Base-by-base conservation (phyloP, 768 basidiomycete species). In the Collybia mongolica region DNA sequence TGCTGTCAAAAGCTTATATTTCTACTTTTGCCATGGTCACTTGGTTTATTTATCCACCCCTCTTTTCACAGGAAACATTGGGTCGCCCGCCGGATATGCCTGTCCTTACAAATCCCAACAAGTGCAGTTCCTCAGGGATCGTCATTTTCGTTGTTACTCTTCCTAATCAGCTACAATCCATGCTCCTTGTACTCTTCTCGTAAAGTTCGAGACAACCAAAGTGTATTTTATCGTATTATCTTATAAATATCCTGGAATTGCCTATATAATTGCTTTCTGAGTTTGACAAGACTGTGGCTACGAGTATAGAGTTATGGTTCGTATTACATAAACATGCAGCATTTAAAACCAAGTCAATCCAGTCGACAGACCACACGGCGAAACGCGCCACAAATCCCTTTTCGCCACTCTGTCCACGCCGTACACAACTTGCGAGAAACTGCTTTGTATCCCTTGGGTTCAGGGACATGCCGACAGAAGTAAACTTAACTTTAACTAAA, bases 31-130 rank as follows among this genome's bases (percentile, higher is more conserved):
- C 53, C 57, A 46, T 63, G 63, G 61, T 65, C 57, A 65, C 58
- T 68, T 68, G 71, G 65, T 70, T 68, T 71, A 73, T 74, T 76
- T 70, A 73, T 75, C 63, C 54, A 55, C 70, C 67, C 61, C 55
- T 68, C 32, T 68, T 66, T 71, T 39, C 44, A 61, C 60, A 61
- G 60, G 60, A 49, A 61, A 57, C 51, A 42, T 51, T 47, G 52
- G 20, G 46, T 53, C 51, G 46, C 42, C 52, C 44, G 48, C 44
- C 36, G 37, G 50, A 41, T 42, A 39, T 28, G 26, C 43, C 17
- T 42, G 26, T 39, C 20, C 37, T 43, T 44, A 52, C 51, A 54
- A 56, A 52, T 52, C 46, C 47, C 44, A 36, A 59, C 46, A 53
- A 50, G 44, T 39, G 42, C 37, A 39, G 44, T 47, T 46, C 52